Evolutionary conservation across 805 yeast species (phyloP).

Genomic region (Wickerhamomyces bovis): DNA sequence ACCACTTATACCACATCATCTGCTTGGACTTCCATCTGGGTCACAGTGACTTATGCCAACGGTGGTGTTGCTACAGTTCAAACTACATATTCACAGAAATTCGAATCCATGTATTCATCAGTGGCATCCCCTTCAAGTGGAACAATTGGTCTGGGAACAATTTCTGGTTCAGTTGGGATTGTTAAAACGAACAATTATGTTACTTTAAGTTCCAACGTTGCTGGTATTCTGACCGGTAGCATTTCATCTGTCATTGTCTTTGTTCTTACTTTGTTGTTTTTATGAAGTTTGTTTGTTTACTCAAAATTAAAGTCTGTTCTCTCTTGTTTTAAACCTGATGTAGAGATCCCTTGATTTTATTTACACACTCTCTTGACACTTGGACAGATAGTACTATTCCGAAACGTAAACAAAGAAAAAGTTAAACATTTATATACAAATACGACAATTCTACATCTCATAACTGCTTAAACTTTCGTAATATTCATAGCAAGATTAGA

Average conservation of each 20-base stretch:
- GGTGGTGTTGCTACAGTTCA: slow-evolving; percentile 42
- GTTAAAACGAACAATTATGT: slow-evolving; percentile 38
- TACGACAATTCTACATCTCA: no score
- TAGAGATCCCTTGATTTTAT: no score
- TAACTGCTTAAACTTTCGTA: background rate
- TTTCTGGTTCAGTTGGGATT: slow-evolving; percentile 64
- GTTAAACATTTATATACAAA: no score
- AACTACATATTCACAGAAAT: slow-evolving; percentile 51
- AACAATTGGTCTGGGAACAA: slow-evolving; percentile 70
- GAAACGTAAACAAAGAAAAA: no score
- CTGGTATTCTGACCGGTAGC: background rate
- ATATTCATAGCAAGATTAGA: slow-evolving; percentile 8
- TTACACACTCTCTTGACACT: no score
- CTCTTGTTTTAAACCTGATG: background rate
- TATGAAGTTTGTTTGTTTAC: slow-evolving; percentile 6
- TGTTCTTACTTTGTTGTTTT: slow-evolving; percentile 13
- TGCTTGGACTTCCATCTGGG: slow-evolving; percentile 40
- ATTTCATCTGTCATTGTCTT: slow-evolving; percentile 15
- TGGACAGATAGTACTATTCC: no score
- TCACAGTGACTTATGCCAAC: slow-evolving; percentile 39
- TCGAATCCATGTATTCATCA: slow-evolving; percentile 38
- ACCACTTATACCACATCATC: slow-evolving; percentile 26
- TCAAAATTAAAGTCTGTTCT: background rate
- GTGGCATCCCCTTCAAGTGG: slow-evolving; percentile 54
- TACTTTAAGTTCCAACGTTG: slow-evolving; percentile 26